Evolutionary conservation across 257 asterid genomes (phyloP), one percentile per base, ranked within the genome.

Genomic region (Leonotis leonurus): DNA sequence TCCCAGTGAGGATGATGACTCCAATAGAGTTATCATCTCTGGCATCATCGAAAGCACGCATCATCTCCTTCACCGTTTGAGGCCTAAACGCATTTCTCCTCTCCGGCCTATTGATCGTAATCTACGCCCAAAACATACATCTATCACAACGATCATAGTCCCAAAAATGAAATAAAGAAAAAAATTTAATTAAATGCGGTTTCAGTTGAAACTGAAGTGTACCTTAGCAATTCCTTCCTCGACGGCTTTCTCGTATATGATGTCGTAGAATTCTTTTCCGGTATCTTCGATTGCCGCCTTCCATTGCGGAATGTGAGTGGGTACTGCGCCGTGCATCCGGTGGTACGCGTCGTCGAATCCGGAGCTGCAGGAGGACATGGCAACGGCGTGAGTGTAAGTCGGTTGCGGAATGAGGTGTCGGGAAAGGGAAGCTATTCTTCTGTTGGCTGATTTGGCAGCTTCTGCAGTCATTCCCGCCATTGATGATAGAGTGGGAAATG

Each of bases 141-240:
- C 12, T 25, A 3, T 12, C n/a, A 53, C 27, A 30, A 8, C 37
- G 22, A 29, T 32, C 20, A 7, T 5, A 43, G 11, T 14, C 17
- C 12, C 3, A 43, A 16, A 43, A 41, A 41, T 33, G 0, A 3
- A n/a, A 14, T 8, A 14, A 43, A 37, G 0, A 29, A 29, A 29
- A 3, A 29, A 29, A 1, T n/a, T n/a, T 27, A 14, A 13, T 1
- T 5, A 39, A 13, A 12, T n/a, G 21, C 8, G 8, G 11, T 16
- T 41, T 43, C 49, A 2, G 49, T 6, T 43, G 49, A 43, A 43
- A 14, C 6, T 43, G 49, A 43, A 22, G 45, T 12, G 22, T 0
- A 90, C 96, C 98, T 91, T 91, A 45, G 95, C 98, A 62, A 91
- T 91, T 78, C 88, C 94, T 74, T 91, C 98, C 51, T 87, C 97